Evolutionary conservation across 2,329 filamentous ascomycete species (phyloP).

Genomic region (Monilinia fructigena): DNA sequence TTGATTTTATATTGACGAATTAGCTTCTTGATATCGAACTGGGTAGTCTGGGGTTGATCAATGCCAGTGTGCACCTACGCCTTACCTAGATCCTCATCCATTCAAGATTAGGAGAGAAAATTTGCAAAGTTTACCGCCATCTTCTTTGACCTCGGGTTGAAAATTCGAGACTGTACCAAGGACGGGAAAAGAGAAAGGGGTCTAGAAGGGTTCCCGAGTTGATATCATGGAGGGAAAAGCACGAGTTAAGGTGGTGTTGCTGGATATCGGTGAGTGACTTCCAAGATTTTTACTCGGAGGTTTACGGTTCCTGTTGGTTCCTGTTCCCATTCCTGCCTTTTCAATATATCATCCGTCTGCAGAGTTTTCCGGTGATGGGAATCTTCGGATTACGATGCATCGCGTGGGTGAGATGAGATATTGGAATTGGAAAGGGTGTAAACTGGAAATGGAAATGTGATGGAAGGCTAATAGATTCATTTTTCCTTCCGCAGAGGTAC

Average conservation of each 20-base stretch:
- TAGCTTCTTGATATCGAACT: neutral
- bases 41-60: conserved; percentile 12
- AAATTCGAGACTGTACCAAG: conserved; percentile 2
- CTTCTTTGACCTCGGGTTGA: conserved; percentile 14
- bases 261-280: conserved; percentile 40
- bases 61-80: conserved; percentile 16
- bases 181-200: neutral
- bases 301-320: neutral
- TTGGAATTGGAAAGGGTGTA: neutral
- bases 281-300: neutral
- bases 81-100: neutral
- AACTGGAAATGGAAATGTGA: neutral
- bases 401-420: conserved; percentile 2
- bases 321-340: conserved; percentile 6
- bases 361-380: neutral
- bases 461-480: conserved; percentile 17
- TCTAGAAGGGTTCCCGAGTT: neutral
- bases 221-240: conserved; percentile 1
- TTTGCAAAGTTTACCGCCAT: conserved; percentile 18
- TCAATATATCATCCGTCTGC: neutral
- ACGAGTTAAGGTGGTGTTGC: conserved; percentile 32
- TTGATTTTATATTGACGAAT: neutral
- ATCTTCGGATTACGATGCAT: conserved; percentile 5
- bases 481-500: conserved; percentile 61
- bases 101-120: conserved; percentile 3